A percentile compares a stretch with the other conserved stretches of the same genome.
Conservation (phyloP, 345 rosid genomes). For the Eucalyptus erythrocorys region DNA sequence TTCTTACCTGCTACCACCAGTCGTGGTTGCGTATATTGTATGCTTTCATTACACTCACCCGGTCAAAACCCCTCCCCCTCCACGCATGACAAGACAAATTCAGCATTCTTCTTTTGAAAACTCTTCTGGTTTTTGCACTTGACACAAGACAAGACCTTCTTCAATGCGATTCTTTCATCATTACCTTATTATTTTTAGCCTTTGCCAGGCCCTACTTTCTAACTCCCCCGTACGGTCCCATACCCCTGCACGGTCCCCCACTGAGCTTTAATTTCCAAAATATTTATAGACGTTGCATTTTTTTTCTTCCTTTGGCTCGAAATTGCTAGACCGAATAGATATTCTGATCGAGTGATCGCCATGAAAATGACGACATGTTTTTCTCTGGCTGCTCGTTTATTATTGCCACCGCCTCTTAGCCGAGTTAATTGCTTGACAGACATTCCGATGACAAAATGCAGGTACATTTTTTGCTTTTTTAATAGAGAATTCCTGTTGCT, state of each 20-base stretch:
- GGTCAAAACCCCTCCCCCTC: neutral
- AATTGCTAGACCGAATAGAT: neutral
- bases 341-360: neutral
- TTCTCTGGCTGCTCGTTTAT: neutral
- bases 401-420: neutral
- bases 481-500: neutral
- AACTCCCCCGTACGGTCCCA: neutral
- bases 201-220: slow-evolving; percentile 1
- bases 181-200: slow-evolving; percentile 43
- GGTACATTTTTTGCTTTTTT: neutral
- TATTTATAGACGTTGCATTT: neutral
- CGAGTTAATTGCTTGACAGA: neutral
- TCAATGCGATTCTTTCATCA: slow-evolving; percentile 23
- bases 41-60: neutral
- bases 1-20: neutral
- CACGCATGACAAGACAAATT: neutral
- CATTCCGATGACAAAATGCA: neutral
- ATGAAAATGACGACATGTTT: neutral
- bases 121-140: neutral
- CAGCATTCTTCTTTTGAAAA: neutral
- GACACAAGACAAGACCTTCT: neutral
- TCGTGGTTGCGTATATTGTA: neutral
- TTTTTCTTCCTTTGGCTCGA: neutral
- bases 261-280: neutral
- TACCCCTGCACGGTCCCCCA: neutral